Percentiles rank a stretch among this genome's conserved stretches.
These are phyloP conservation scores for Acacia crassicarpa DNA, from an alignment of 306 rosid species.

Conservation along the genomic window DNA sequence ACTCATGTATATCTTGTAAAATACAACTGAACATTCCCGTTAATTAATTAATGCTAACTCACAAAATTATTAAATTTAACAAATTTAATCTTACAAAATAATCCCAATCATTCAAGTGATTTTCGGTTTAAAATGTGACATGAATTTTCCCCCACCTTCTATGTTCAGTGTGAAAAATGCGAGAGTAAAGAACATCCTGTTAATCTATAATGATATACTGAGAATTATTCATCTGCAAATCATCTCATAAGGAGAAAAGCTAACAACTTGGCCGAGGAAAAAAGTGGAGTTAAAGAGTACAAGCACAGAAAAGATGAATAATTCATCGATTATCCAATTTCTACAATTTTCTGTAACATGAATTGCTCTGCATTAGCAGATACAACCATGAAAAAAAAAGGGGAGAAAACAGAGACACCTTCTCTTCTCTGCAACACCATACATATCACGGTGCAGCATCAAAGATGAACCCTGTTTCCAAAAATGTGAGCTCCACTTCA, in stretches of 20 bases:
- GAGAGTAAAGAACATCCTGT: constrained; percentile 5
- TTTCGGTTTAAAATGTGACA: background rate
- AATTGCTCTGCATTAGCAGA: constrained; percentile 49
- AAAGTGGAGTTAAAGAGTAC: constrained; percentile 40
- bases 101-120: background rate
- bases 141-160: background rate
- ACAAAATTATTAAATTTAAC: background rate
- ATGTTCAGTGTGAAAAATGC: background rate
- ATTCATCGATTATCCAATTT: constrained; percentile 22
- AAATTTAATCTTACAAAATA: too few species aligned
- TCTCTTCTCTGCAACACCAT: constrained; percentile 13
- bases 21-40: background rate
- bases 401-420: constrained; percentile 41
- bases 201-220: background rate
- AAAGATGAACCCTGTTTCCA: constrained; percentile 29
- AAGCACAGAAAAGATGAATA: constrained; percentile 33
- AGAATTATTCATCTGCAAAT: constrained; percentile 46
- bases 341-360: constrained; percentile 57
- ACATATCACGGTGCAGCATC: constrained; percentile 3
- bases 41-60: background rate
- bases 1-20: too few species aligned
- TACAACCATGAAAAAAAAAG: constrained; percentile 82
- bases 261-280: constrained; percentile 13
- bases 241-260: constrained; percentile 50
- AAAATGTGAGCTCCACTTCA: constrained; percentile 42